Evolutionary conservation across 2,329 filamentous ascomycete species (phyloP), one percentile per base, ranked within the genome.

Genomic region (Graphilbum fragrans): DNA sequence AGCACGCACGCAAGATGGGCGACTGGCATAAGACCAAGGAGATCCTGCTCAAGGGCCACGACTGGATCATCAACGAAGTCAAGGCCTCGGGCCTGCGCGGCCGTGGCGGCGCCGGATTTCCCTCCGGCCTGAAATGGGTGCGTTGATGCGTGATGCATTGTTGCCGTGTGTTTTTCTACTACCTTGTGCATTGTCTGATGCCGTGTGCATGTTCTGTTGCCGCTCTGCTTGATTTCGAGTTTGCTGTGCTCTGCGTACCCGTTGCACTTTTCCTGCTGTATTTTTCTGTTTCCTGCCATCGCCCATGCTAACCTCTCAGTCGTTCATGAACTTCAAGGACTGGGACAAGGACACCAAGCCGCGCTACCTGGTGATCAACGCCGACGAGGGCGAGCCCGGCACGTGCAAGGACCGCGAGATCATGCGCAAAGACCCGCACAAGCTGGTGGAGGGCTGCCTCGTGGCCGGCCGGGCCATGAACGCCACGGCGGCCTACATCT

Each of bases 341-440:
- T 98, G 92, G 92, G 90, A 98, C 57, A 94, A 98, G 69, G 92
- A 96, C 62, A 82, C 65, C 55, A 94, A 94, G 67, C 92, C 92
- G 50, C 81, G 92, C 57, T 98, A 98, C 60, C 72, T 98, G 42
- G 90, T 98, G 47, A 86, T 98, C 69, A 98, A 98, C 58, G 92
- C 92, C 52, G 92, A 98, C 62, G 92, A 98, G 70, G 92, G 92
- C 57, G 92, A 98, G 67, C 92, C 92, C 23, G 92, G 92, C 63
- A 98, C 92, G 41, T 98, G 92, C 80, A 98, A 98, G 71, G 92
- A 98, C 65, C 82, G 92, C 59, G 92, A 98, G 65, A 98, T 98
- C 53, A 98, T 98, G 92, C 87, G 92, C 66, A 98, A 98, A 70
- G 92, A 98, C 62, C 92, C 92, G 48, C 92, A 98, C 73, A 98